A percentile compares a stretch with the other conserved stretches of the same genome.
Conservation (phyloP, 2,329 filamentous ascomycete species). For the Pleurostoma richardsiae region DNA sequence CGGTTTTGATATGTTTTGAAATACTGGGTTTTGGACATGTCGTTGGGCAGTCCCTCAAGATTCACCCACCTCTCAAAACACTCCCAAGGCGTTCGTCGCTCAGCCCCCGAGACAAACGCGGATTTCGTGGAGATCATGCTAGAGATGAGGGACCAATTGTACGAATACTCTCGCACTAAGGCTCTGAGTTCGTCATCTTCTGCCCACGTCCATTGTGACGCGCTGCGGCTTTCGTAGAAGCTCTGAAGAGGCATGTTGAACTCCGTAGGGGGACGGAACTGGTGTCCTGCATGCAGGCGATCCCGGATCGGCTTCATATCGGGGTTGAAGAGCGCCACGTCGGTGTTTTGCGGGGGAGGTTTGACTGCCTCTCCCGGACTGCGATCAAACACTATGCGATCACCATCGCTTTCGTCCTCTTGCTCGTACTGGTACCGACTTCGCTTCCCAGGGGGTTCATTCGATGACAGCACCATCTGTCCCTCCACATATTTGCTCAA, state of each 20-base stretch:
- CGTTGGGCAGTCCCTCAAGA: constrained; percentile 81
- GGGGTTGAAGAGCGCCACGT: constrained; percentile 83
- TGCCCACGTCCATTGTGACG: constrained; percentile 85
- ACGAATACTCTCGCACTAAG: constrained; percentile 86
- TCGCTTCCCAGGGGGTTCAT: constrained; percentile 65
- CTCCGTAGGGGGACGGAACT: constrained; percentile 89
- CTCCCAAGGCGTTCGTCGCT: constrained; percentile 93
- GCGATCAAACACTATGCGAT: constrained; percentile 31
- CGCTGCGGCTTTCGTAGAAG: constrained; percentile 82
- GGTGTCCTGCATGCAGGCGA: constrained; percentile 82
- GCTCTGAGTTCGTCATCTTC: constrained; percentile 87
- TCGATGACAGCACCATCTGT: constrained; percentile 65
- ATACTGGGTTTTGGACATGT: constrained; percentile 94
- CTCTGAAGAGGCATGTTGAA: constrained; percentile 82
- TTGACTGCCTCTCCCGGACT: constrained; percentile 24
- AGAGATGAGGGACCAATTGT: constrained; percentile 96
- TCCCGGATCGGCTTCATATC: constrained; percentile 89
- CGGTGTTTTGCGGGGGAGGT: constrained; percentile 63
- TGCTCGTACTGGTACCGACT: constrained; percentile 79
- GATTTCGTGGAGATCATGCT: constrained; percentile 72
- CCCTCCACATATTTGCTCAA: constrained; percentile 84
- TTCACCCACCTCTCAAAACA: constrained; percentile 97
- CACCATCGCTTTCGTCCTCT: constrained; percentile 57
- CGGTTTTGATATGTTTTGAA: constrained; percentile 69
- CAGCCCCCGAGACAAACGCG: constrained; percentile 75